Conservation (phyloP, 2,329 filamentous ascomycete species). For the Diaporthe longicolla region DNA sequence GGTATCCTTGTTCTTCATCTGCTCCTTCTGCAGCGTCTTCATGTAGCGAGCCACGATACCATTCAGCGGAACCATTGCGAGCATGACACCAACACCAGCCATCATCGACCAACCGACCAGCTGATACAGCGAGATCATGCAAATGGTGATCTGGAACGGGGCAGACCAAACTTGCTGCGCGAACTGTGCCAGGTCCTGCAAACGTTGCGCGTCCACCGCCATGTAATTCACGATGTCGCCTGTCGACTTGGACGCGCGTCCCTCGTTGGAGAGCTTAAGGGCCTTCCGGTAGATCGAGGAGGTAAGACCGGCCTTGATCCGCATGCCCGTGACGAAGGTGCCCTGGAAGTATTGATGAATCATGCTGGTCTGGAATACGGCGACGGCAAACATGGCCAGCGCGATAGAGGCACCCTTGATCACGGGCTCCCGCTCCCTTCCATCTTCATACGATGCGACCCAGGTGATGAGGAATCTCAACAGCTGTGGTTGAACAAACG, state of each 20-base stretch:
- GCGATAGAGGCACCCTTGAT: constrained; percentile 90
- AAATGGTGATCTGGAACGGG: constrained; percentile 94
- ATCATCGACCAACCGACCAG: constrained; percentile 97
- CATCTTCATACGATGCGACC: constrained; percentile 79
- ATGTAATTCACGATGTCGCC: constrained; percentile 99
- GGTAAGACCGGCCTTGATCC: constrained; percentile 91
- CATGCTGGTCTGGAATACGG: constrained; percentile 87
- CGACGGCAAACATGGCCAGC: constrained; percentile 91
- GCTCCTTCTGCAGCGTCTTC: constrained; percentile 93
- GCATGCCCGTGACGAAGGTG: constrained; percentile 95
- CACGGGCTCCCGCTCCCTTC: constrained; percentile 77
- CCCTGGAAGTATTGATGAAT: constrained; percentile 98
- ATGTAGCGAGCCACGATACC: constrained; percentile 92
- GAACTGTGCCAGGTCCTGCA: constrained; percentile 95
- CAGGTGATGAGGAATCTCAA: constrained; percentile 87
- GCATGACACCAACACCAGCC: constrained; percentile 93
- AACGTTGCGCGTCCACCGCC: constrained; percentile 96
- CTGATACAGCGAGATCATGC: constrained; percentile 96
- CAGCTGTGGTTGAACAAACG: constrained; percentile 93
- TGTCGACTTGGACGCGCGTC: constrained; percentile 87
- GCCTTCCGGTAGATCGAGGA: constrained; percentile 95
- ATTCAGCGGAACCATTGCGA: constrained; percentile 97
- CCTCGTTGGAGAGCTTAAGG: constrained; percentile 91
- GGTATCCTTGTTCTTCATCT: constrained; percentile 99
- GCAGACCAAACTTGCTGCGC: constrained; percentile 97